phyloP scores from a whole-genome alignment of 1,284 basidiomycete genomes.

The Chiua sp. region DNA sequence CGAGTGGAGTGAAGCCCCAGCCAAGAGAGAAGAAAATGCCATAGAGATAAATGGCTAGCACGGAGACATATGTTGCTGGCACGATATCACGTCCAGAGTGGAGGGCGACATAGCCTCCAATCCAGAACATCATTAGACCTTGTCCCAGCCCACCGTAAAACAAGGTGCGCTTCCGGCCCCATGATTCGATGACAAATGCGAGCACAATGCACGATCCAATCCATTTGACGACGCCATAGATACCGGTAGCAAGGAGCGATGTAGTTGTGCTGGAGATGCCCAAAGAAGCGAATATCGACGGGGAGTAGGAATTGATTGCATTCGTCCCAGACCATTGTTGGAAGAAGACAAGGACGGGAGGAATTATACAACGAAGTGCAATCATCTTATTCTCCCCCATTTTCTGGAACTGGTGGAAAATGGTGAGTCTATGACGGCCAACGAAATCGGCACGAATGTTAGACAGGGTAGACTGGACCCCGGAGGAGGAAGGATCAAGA shows the following conservation, averaged over 20 bases:
- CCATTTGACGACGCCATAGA: constrained; percentile 68
- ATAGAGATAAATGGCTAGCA: constrained; percentile 54
- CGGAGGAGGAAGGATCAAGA: constrained; percentile 43
- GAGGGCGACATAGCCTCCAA: constrained; percentile 48
- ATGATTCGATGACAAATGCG: constrained; percentile 49
- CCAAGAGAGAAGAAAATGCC: constrained; percentile 51
- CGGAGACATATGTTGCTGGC: constrained; percentile 50
- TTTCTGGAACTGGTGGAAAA: constrained; percentile 43
- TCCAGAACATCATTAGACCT: constrained; percentile 53
- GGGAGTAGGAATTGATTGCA: constrained; percentile 61
- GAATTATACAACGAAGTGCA: constrained; percentile 55
- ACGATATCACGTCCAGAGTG: constrained; percentile 39
- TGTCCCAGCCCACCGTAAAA: constrained; percentile 53
- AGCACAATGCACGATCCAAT: constrained; percentile 46
- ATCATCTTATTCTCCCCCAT: constrained; percentile 52
- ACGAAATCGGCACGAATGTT: constrained; percentile 57
- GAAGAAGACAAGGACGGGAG: constrained; percentile 56
- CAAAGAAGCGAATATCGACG: constrained; percentile 56
- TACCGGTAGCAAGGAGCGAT: constrained; percentile 61
- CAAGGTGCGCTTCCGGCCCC: constrained; percentile 53
- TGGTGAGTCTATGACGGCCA: constrained; percentile 45
- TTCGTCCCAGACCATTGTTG: constrained; percentile 70
- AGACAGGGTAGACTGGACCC: constrained; percentile 50
- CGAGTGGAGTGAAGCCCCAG: constrained; percentile 48
- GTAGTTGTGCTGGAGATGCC: constrained; percentile 57